Evolutionary conservation across 306 rosid species (phyloP).

Genomic region (Phaseolus lunatus): DNA sequence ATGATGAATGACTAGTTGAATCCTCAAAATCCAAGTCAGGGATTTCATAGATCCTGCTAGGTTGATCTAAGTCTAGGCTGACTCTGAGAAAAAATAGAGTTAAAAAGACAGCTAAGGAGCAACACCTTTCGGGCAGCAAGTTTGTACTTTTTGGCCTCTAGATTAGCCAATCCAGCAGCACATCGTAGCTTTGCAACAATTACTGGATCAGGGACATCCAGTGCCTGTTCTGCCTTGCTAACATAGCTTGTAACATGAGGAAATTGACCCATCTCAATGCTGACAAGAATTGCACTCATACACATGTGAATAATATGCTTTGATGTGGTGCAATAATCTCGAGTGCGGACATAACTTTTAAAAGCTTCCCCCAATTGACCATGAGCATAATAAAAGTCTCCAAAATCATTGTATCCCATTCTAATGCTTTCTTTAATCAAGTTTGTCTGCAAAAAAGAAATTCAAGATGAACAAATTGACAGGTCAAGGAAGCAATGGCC

Average conservation of each 20-base stretch:
- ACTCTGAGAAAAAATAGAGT: slow-evolving; percentile 16
- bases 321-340: slow-evolving; percentile 96
- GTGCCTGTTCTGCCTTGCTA: slow-evolving; percentile 84
- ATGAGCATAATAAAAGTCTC: slow-evolving; percentile 90
- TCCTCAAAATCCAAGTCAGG: slow-evolving; percentile 12
- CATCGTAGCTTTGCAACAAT: slow-evolving; percentile 74
- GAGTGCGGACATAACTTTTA: slow-evolving; percentile 90
- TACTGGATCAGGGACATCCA: slow-evolving; percentile 69
- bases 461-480: slow-evolving; percentile 35
- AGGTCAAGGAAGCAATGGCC: background rate
- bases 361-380: slow-evolving; percentile 94
- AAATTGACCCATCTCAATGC: slow-evolving; percentile 99
- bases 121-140: slow-evolving; percentile 97
- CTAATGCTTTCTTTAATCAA: slow-evolving; percentile 98
- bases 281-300: slow-evolving; percentile 89
- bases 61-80: background rate
- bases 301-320: slow-evolving; percentile 98
- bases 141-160: slow-evolving; percentile 96
- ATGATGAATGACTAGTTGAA: slow-evolving; percentile 31
- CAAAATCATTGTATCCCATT: slow-evolving; percentile 99
- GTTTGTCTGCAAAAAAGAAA: slow-evolving; percentile 76
- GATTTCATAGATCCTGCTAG: slow-evolving; percentile 25
- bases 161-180: slow-evolving; percentile 95
- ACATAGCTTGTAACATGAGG: slow-evolving; percentile 92
- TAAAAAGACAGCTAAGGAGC: slow-evolving; percentile 35